Evolutionary conservation across 768 basidiomycete genomes (phyloP), one percentile per base, ranked within the genome.

Genomic region (Mrakia blollopis): DNA sequence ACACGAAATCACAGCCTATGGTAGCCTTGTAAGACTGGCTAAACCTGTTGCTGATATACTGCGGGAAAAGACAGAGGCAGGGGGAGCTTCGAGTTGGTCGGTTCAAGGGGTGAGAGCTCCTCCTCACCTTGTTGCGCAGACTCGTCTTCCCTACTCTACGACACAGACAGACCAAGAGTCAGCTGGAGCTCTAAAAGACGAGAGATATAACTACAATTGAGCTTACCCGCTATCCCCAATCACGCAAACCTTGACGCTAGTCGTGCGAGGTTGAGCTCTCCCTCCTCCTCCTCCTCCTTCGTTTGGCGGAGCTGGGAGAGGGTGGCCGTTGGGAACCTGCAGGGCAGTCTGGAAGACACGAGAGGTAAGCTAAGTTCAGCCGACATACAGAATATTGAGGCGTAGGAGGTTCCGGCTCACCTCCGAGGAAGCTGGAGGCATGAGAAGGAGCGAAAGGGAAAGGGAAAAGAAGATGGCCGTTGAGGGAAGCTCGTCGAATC

Each of bases 1-100:
- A 87, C 70, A 93, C 91, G 76, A 94, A 94, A 83, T 94, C 92
- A n/a, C 91, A 89, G 28, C 92, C 93, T 60, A 95, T 93, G 3
- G 93, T 94, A 0, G 92, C 90, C 68, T 91, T 86, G 83, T 94
- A 94, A 14, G 89, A 88, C 3, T 87, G 88, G 6, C 90, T 89
- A 83, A 93, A 94, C 18, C 87, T 87, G 37, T 89, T 88, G 14
- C 90, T 89, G 79, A 92, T 89, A 82, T 91, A 94, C 89, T 93
- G 70, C 28, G 72, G 23, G 67, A 69, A 52, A 35, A n/a, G 11
- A 14, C 8, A 9, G 62, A 21, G 32, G 10, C 1, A 28, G 32
- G 30, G 3, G 8, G 62, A 63, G 62, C 62, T 62, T n/a, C 3
- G 62, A 63, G 62, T n/a, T 28, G 11, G 60, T 3, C 11, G n/a